These are phyloP conservation scores for Trypanosoma melophagium DNA, from an alignment of 208 protist genomes.

Conservation along the genomic window DNA sequence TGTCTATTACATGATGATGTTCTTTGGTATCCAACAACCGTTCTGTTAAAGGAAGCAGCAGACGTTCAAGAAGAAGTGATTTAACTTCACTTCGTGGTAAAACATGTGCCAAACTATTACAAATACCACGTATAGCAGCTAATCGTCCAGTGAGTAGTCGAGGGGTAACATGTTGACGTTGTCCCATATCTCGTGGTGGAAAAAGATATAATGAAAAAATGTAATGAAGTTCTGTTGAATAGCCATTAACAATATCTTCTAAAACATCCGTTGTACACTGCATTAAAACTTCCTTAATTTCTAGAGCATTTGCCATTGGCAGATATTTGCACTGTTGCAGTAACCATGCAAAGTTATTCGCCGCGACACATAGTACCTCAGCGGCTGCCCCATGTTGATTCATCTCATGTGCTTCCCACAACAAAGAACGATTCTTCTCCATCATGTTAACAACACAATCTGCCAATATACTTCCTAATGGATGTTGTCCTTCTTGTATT, in stretches of 20 bases:
- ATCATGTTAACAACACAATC: conserved; percentile 26
- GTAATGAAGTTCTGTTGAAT: conserved; percentile 13
- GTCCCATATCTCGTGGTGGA: background rate
- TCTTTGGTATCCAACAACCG: conserved; percentile 13
- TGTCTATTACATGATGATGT: background rate
- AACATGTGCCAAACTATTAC: conserved; percentile 2
- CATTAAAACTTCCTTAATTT: conserved; percentile 13
- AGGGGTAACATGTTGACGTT: background rate
- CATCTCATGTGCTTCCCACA: conserved; percentile 4
- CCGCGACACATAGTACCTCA: conserved; percentile 15
- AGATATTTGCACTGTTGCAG: conserved; percentile 4
- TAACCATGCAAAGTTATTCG: conserved; percentile 31
- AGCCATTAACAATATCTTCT: conserved; percentile 22
- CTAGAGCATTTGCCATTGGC: background rate
- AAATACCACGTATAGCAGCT: background rate
- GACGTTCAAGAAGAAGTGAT: conserved; percentile 20
- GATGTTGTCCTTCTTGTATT: too few species aligned
- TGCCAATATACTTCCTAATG: conserved; percentile 2
- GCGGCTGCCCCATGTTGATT: background rate
- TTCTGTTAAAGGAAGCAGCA: conserved; percentile 15
- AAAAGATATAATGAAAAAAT: conserved; percentile 10
- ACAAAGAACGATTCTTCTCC: conserved; percentile 12
- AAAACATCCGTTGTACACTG: conserved; percentile 16
- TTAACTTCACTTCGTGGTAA: conserved; percentile 11
- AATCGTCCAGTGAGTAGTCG: conserved; percentile 8